phyloP scores from a whole-genome alignment of 106 monocot genomes.

The Phalaenopsis equestris region DNA sequence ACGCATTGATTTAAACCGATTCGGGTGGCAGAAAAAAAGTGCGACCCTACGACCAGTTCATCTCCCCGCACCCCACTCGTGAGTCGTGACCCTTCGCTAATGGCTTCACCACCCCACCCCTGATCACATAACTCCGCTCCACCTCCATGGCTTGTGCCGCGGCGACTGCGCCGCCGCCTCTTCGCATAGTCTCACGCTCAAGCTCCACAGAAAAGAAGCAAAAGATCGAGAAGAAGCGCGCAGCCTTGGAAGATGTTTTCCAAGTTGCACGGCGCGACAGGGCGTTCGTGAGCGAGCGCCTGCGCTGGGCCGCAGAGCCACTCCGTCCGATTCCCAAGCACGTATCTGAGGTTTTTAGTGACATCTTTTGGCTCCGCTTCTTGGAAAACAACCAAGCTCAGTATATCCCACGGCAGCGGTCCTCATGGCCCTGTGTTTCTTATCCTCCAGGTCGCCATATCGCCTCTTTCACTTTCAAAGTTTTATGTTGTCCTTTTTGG shows the following conservation, averaged over 20 bases:
- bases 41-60: no score
- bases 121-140: neutral
- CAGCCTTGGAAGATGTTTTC: conserved; percentile 11
- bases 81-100: no score
- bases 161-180: neutral
- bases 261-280: conserved; percentile 31
- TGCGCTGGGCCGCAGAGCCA: conserved; percentile 8
- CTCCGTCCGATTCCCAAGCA: conserved; percentile 8
- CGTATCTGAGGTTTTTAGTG: conserved; percentile 22
- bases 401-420: neutral
- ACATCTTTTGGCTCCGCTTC: conserved; percentile 66
- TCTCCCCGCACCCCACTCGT: neutral
- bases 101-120: neutral
- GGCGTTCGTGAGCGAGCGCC: conserved; percentile 24
- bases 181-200: neutral
- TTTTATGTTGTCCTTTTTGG: no score
- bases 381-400: conserved; percentile 22
- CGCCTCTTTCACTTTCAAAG: neutral
- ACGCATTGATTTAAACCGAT: no score
- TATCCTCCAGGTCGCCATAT: conserved; percentile 33
- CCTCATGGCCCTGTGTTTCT: conserved; percentile 19
- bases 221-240: conserved; percentile 8
- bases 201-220: neutral
- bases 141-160: conserved; percentile 2
- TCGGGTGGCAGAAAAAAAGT: no score